Evolutionary conservation across 2,329 filamentous ascomycete genomes (phyloP).

Genomic region (Lasiodiplodia citricola): DNA sequence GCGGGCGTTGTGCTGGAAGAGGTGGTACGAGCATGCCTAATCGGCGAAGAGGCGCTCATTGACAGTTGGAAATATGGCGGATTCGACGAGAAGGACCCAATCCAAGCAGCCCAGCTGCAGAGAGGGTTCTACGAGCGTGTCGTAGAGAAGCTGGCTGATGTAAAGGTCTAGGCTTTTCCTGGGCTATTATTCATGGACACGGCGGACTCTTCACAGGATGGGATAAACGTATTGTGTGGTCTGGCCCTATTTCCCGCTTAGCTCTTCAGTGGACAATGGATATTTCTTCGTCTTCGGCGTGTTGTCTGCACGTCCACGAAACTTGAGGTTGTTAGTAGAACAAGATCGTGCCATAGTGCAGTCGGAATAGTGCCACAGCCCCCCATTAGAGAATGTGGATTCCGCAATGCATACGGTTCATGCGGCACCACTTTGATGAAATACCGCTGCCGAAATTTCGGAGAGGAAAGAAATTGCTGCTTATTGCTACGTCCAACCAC

Average conservation of each 20-base stretch:
- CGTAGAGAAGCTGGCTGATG: conserved; percentile 36
- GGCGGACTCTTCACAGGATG: not conserved
- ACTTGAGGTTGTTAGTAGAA: not conserved
- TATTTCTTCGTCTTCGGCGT: not conserved
- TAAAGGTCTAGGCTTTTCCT: conserved; percentile 32
- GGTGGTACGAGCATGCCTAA: conserved; percentile 39
- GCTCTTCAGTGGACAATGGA: not conserved
- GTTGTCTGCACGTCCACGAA: not conserved
- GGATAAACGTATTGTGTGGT: not conserved
- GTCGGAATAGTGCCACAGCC: not conserved
- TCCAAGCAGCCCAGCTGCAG: conserved; percentile 38
- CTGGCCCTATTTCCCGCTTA: not conserved
- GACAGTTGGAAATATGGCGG: not conserved
- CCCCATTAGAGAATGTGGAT: not conserved
- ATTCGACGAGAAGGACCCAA: conserved; percentile 40
- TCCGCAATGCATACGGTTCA: not conserved
- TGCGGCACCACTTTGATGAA: not conserved
- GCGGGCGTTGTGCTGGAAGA: conserved; percentile 35
- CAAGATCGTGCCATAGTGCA: not conserved
- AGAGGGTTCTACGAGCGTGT: conserved; percentile 40
- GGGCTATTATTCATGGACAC: not conserved
- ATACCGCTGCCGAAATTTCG: not conserved
- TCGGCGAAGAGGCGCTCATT: conserved; percentile 39
- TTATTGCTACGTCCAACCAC: conserved; percentile 19
- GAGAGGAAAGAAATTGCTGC: conserved; percentile 19